These are phyloP conservation scores for Agastache rugosa DNA, from an alignment of 257 asterid genomes.

Conservation along the genomic window DNA sequence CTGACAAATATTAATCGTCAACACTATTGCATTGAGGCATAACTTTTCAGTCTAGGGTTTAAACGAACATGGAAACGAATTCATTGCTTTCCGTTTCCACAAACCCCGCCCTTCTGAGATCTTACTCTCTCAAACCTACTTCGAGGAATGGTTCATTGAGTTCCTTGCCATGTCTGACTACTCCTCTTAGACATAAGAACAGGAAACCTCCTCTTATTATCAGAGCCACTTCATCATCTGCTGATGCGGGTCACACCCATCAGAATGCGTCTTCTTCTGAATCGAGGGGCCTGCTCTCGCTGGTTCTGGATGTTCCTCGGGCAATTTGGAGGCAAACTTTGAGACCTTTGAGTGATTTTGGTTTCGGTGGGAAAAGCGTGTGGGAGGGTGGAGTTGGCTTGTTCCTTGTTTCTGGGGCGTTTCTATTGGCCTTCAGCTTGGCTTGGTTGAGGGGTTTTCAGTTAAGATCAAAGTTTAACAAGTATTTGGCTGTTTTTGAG, in stretches of 20 bases:
- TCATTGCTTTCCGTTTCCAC: constrained; percentile 53
- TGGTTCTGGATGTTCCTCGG: constrained; percentile 67
- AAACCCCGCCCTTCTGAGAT: constrained; percentile 46
- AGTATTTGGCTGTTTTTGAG: constrained; percentile 84
- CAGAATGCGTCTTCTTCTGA: constrained; percentile 52
- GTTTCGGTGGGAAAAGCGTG: constrained; percentile 91
- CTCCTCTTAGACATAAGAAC: constrained; percentile 39
- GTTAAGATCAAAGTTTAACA: constrained; percentile 78
- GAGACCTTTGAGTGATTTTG: constrained; percentile 88
- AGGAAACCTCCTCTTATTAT: constrained; percentile 42
- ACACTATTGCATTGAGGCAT: background rate
- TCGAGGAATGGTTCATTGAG: constrained; percentile 42
- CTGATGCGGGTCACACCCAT: constrained; percentile 49
- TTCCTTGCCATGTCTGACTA: constrained; percentile 49
- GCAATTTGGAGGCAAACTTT: constrained; percentile 80
- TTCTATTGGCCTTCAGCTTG: constrained; percentile 81
- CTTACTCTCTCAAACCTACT: constrained; percentile 43
- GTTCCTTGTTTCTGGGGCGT: constrained; percentile 84
- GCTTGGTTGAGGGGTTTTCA: constrained; percentile 96
- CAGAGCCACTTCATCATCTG: constrained; percentile 54
- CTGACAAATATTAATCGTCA: constrained; percentile 11
- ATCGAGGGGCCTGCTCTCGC: constrained; percentile 54
- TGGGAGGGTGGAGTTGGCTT: constrained; percentile 99
- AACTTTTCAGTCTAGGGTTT: constrained; percentile 13
- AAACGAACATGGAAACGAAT: constrained; percentile 58